A percentile compares a stretch with the other conserved stretches of the same genome.
These are phyloP conservation scores for Suillus lakei DNA, from an alignment of 768 basidiomycete species.

Conservation along the genomic window DNA sequence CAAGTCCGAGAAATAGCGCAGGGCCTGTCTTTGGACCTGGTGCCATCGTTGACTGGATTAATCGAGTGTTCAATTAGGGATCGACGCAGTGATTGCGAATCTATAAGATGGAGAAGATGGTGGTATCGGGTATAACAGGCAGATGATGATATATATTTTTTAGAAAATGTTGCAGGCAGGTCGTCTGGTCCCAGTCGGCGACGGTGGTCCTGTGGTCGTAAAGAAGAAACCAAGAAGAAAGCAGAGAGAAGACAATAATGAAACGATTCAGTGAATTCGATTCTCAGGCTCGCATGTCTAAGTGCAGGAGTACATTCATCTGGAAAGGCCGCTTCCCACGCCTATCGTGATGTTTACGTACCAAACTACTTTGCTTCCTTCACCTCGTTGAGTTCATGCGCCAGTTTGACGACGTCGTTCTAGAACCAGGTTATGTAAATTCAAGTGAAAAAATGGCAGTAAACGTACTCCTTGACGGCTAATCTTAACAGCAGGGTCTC, in stretches of 20 bases:
- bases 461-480: slow-evolving; percentile 46
- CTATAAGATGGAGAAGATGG: slow-evolving; percentile 22
- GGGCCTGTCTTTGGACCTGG: slow-evolving; percentile 45
- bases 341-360: too few species aligned
- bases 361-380: slow-evolving; percentile 32
- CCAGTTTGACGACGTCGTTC: slow-evolving; percentile 58
- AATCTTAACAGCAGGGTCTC: slow-evolving; percentile 56
- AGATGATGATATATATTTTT: slow-evolving; percentile 9
- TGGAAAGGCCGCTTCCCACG: slow-evolving; percentile 35
- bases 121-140: slow-evolving; percentile 37
- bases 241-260: slow-evolving; percentile 16
- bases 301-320: slow-evolving; percentile 21
- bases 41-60: slow-evolving; percentile 29
- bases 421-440: slow-evolving; percentile 18
- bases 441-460: neutral
- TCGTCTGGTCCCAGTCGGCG: slow-evolving; percentile 6
- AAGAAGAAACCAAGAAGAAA: slow-evolving; percentile 20
- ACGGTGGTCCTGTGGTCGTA: slow-evolving; percentile 32
- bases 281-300: slow-evolving; percentile 17
- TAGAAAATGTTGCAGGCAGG: neutral
- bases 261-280: slow-evolving; percentile 20
- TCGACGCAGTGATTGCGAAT: slow-evolving; percentile 13
- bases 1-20: slow-evolving; percentile 82
- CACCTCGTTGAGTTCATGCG: slow-evolving; percentile 52
- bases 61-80: slow-evolving; percentile 10